These are phyloP conservation scores for Candida xyloterini DNA, from an alignment of 805 yeast species.

Conservation along the genomic window DNA sequence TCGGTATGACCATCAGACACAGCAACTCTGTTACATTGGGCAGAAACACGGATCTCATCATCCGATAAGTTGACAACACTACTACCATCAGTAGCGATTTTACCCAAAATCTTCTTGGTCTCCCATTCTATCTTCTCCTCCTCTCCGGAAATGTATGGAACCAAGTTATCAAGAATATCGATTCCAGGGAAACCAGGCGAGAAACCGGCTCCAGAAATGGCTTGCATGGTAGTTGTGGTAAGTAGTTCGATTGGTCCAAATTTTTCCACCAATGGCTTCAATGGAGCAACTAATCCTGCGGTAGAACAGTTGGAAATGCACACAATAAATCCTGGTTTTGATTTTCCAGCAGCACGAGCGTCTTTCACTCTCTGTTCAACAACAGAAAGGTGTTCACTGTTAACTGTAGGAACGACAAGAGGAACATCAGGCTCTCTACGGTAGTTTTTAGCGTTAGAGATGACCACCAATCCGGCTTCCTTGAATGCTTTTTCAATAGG, in stretches of 20 bases:
- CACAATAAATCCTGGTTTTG: slow-evolving; percentile 76
- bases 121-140: slow-evolving; percentile 99
- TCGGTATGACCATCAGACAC: slow-evolving; percentile 98
- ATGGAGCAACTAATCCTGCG: slow-evolving; percentile 95
- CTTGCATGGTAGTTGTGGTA: slow-evolving; percentile 91
- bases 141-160: slow-evolving; percentile 94
- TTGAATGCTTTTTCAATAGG: slow-evolving; percentile 82
- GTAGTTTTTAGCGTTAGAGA: slow-evolving; percentile 95
- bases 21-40: slow-evolving; percentile 95
- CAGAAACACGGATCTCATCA: slow-evolving; percentile 80
- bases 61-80: slow-evolving; percentile 58
- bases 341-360: slow-evolving; percentile 53
- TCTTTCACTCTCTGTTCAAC: slow-evolving; percentile 55
- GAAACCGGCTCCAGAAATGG: slow-evolving; percentile 97
- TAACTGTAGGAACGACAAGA: slow-evolving; percentile 90
- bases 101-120: slow-evolving; percentile 89
- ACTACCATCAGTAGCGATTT: slow-evolving; percentile 46
- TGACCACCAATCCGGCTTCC: slow-evolving; percentile 75
- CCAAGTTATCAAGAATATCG: slow-evolving; percentile 89
- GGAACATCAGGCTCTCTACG: slow-evolving; percentile 88
- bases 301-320: slow-evolving; percentile 99
- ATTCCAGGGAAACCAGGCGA: slow-evolving; percentile 97
- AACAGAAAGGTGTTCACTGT: slow-evolving; percentile 82
- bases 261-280: slow-evolving; percentile 85
- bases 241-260: slow-evolving; percentile 89